Base-by-base conservation (phyloP, 2,329 filamentous ascomycete genomes). In the Ophiostoma pallidulum region DNA sequence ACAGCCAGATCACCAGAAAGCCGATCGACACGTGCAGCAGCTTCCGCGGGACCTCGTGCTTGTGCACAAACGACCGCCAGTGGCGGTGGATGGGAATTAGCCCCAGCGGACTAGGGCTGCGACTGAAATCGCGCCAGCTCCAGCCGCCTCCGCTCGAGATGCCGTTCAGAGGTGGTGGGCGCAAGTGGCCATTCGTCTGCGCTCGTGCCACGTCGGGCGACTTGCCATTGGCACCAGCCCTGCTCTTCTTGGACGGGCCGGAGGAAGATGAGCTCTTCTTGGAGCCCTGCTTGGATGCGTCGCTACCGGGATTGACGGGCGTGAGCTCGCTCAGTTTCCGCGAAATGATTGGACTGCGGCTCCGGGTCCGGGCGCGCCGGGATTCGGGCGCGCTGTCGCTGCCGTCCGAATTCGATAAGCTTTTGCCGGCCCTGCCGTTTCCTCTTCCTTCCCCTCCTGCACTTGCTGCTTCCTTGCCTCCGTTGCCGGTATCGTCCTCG, bases 11-110 rank as follows among this genome's bases (percentile, higher is more conserved):
- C 18, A 91, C 88, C 51, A 97, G 74, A 69, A 97, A 97, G 47
- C 92, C 92, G 61, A 98, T 98, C 41, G 90, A 96, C 49, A 97
- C 87, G 64, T 98, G 92, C 32, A 98, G 74, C 35, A 82, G 71
- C 66, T 98, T 98, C 58, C 92, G 84, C 9, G 92, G 92, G 45
- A 98, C 90, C 68, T 98, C 92, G 66, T 98, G 91, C 59, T 88
- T 89, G 74, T 98, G 92, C 53, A 95, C 86, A 61, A 98, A 89
- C 24, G 77, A 84, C 57, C 88, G 79, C 78, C 92, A 98, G 62
- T 92, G 84, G 51, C 86, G 76, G 65, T 98, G 92, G 58, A 98
- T 91, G 3, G 92, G 92, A 52, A 98, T 98, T 41, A 97, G 74
- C 8, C 92, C 92, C 4, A 97, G 75, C 9, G 92, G 92, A 58